Base-by-base conservation (phyloP, 169 alveolate species). In the Plasmodium inui region DNA sequence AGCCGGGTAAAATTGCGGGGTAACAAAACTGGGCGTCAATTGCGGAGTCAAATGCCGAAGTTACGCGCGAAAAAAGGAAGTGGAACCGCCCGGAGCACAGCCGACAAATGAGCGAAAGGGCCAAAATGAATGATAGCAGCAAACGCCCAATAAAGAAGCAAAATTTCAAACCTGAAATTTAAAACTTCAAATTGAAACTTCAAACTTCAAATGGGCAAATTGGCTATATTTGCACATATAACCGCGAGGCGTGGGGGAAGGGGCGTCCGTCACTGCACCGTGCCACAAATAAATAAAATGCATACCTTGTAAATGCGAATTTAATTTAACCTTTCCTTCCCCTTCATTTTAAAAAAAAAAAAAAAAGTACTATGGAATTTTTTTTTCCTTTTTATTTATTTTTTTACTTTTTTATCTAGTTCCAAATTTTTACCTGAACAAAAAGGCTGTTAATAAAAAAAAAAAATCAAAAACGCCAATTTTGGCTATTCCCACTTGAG, bases 401-500 rank as follows among this genome's bases (percentile, higher is more conserved):
- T 53, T 82, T 55, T 12, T 53, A 8, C 46, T 81, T 81, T 81
- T 39, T 44, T 22, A 53, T 30, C n/a, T 50, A 30, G 34, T 81
- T 81, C 88, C 50, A 9, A 81, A 70, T 30, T 57, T 57, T 83
- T 83, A 28, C 41, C 7, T 32, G 57, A 83, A 83, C 80, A 83
- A 83, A 22, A 28, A 83, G 67, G 57, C 53, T 57, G 50, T 61
- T 50, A 14, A 50, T 50, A 14, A 50, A 50, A 50, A 50, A 50
- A 50, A 12, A 50, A 50, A 50, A 50, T 22, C 61, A 28, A 34
- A 83, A 57, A 32, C 44, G 30, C n/a, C 34, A 83, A 17, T 83
- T 30, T 83, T 83, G 92, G 70, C 92, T 10, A 61, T 83, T 30
- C 32, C n/a, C 39, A 57, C 61, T 67, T 34, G 50, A 83, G 73